Evolutionary conservation across 306 rosid species (phyloP), one percentile per base, ranked within the genome.

Genomic region (Acmispon strigosus): DNA sequence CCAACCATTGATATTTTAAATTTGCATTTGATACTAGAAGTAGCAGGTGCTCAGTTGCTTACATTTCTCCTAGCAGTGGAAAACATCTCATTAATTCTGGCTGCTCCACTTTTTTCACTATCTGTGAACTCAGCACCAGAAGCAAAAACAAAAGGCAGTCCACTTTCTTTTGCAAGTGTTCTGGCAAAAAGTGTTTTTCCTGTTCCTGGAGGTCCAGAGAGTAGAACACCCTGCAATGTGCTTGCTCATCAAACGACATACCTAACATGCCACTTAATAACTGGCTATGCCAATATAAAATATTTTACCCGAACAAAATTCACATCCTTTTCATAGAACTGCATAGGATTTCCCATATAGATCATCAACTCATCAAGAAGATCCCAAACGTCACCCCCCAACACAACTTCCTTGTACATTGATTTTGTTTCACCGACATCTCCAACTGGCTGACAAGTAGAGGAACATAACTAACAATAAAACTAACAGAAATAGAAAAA

Each of bases 361-460:
- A 89, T 87, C 99, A 91, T 91, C 71, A 94, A 79, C 84, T 94
- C 99, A 24, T 94, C 96, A 48, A 94, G 99, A 81, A 94, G 96
- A 75, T 91, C 96, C 99, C 99, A 94, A 56, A 91, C 97, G 70
- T 94, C 99, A 76, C 97, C 99, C 48, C 99, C 99, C 69, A 94
- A 78, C 56, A 94, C 95, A 53, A 94, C 96, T 71, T 94, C 99
- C 77, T 94, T 94, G 72, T 79, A 74, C 97, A 94, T 91, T 18
- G 97, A 89, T 72, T 88, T 87, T 49, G 91, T 84, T 69, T 86
- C 90, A 73, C 99, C 90, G 15, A 77, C 92, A 76, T 87, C 88
- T 79, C 97, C 91, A 54, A 91, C 83, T 39, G 97, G 97, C 99
- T 94, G 90, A 52, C 44, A 76, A 66, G 45, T 10, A 72, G 18